These are phyloP conservation scores for Lasiosphaeris hirsuta DNA, from an alignment of 495 filamentous ascomycete species.

Conservation along the genomic window DNA sequence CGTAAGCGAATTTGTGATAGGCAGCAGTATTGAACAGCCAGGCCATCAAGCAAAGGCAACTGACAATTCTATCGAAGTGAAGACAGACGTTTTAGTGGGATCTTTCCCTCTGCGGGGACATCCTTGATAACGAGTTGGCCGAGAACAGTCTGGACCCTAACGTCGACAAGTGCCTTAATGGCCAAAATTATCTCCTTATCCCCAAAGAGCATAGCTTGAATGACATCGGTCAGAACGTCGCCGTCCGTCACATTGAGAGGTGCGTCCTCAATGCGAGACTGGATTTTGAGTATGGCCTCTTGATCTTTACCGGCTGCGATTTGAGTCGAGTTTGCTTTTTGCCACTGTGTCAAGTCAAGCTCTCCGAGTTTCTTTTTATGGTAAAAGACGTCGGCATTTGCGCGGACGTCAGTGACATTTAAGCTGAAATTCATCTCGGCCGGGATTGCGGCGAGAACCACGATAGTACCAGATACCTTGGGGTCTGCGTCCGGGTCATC, in stretches of 20 bases:
- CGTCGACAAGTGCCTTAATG: slow-evolving; percentile 79
- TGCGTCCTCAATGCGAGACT: slow-evolving; percentile 70
- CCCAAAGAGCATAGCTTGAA: slow-evolving; percentile 73
- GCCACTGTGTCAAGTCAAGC: slow-evolving; percentile 77
- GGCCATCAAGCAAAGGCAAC: slow-evolving; percentile 38
- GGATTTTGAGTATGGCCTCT: slow-evolving; percentile 60
- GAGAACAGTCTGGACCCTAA: slow-evolving; percentile 71
- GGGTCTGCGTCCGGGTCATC: slow-evolving; percentile 71
- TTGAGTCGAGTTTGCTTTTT: slow-evolving; percentile 74
- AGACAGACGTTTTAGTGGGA: slow-evolving; percentile 81
- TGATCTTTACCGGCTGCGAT: slow-evolving; percentile 51
- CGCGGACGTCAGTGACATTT: slow-evolving; percentile 68
- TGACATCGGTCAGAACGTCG: slow-evolving; percentile 67
- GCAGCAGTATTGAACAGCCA: background rate
- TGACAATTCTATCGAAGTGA: slow-evolving; percentile 45
- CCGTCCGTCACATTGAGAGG: slow-evolving; percentile 78
- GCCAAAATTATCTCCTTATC: slow-evolving; percentile 58
- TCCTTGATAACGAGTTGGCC: slow-evolving; percentile 73
- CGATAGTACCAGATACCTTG: slow-evolving; percentile 73
- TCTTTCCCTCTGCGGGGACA: slow-evolving; percentile 79
- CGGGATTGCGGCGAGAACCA: slow-evolving; percentile 71
- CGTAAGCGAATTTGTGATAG: background rate
- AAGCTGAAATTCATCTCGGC: slow-evolving; percentile 81
- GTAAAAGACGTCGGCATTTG: slow-evolving; percentile 76
- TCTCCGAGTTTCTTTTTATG: slow-evolving; percentile 68